A percentile compares a stretch with the other conserved stretches of the same genome.
Conservation (phyloP, 331 rosid genomes). For the Quercus tomentella region DNA sequence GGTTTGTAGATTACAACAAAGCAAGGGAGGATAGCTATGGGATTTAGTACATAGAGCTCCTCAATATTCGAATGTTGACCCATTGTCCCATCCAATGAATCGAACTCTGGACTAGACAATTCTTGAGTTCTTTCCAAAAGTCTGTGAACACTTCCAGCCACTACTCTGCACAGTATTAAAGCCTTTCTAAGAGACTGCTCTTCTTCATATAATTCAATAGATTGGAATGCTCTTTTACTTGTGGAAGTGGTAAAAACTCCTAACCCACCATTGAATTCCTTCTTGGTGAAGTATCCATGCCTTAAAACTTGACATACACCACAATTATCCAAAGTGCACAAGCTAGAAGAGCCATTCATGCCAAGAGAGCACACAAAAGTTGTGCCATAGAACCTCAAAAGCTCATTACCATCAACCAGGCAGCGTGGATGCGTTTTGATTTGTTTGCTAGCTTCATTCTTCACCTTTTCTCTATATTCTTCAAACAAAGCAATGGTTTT, state of each 20-base stretch:
- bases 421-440: slow-evolving; percentile 61
- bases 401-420: slow-evolving; percentile 66
- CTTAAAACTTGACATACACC: slow-evolving; percentile 54
- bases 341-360: slow-evolving; percentile 28
- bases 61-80: slow-evolving; percentile 35
- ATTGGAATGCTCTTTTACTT: slow-evolving; percentile 46
- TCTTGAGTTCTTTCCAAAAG: slow-evolving; percentile 39
- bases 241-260: slow-evolving; percentile 49
- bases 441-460: slow-evolving; percentile 38
- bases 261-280: slow-evolving; percentile 30
- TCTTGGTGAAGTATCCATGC: slow-evolving; percentile 39
- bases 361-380: slow-evolving; percentile 56
- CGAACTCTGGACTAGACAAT: slow-evolving; percentile 32
- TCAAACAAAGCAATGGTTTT: slow-evolving; percentile 45
- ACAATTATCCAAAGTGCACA: slow-evolving; percentile 43
- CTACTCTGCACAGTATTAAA: slow-evolving; percentile 59
- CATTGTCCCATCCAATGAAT: slow-evolving; percentile 47
- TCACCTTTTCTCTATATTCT: slow-evolving; percentile 56
- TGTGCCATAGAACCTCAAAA: slow-evolving; percentile 66
- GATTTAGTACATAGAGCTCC: slow-evolving; percentile 44
- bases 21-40: slow-evolving; percentile 65
- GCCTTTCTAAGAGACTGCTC: slow-evolving; percentile 34
- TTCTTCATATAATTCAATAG: slow-evolving; percentile 13
- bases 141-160: slow-evolving; percentile 52
- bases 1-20: slow-evolving; percentile 55